Evolutionary conservation across 2,329 filamentous ascomycete genomes (phyloP), one percentile per base, ranked within the genome.

Genomic region (Fusarium ambrosium): DNA sequence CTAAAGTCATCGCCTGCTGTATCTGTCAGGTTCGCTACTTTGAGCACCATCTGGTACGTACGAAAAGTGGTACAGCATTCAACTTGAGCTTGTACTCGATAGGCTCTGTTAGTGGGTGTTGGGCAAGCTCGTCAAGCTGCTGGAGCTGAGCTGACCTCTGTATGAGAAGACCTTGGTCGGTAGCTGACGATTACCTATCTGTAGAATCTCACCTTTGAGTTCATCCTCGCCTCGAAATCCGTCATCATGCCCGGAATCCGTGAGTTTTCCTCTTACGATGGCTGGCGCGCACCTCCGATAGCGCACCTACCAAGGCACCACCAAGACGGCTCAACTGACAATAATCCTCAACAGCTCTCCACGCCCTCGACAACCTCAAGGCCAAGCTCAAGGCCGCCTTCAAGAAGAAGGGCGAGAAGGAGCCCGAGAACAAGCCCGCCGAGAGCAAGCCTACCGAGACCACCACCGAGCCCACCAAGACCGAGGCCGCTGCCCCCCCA

Each of bases 331-430:
- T 27, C 20, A 43, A 51, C 70, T 75, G 43, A 74, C 43, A 51
- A 32, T 7, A 37, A 13, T 58, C 3, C n/a, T 36, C 73, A 88
- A 29, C 73, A 90, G 88, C 88, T 64, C 81, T 84, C 60, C 82
- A 85, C 73, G 86, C 88, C 37, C 82, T 90, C 70, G 86, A 87
- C 79, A 89, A 89, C 82, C 76, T 90, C 75, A 89, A 88, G 86
- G 84, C 82, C 79, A 90, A 89, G 86, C 79, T 90, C 79, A 88
- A 87, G 85, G 82, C 83, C 73, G 82, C 84, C 81, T 87, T 89
- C 84, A 87, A 86, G 82, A 88, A 86, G 81, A 87, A 84, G 82
- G 63, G 70, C 48, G 78, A 82, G 55, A 81, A 85, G 76, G 82
- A 82, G 77, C 41, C 62, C 20, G 48, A 64, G 62, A 36, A 56